Percentiles rank a stretch among this genome's conserved stretches.
Evolutionary conservation across 768 basidiomycete species (phyloP).

Genomic region (Mycena crocata): DNA sequence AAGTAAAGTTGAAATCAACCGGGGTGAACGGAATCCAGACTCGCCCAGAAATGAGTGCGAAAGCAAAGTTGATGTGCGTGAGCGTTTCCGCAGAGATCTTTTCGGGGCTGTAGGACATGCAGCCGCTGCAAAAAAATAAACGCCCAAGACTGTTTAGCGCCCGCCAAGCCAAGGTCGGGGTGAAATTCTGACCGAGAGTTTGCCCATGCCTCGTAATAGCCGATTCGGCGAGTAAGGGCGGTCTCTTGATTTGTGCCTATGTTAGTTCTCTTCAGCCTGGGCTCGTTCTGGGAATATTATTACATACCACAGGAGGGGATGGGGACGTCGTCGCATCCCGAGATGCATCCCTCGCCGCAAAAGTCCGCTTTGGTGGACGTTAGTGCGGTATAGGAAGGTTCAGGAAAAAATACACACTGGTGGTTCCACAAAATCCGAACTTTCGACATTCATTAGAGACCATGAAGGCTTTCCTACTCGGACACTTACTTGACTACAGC

Average conservation of each 20-base stretch:
- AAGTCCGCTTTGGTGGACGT: background rate
- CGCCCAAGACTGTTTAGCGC: background rate
- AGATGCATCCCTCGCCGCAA: constrained; percentile 9
- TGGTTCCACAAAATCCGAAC: constrained; percentile 26
- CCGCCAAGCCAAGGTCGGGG: background rate
- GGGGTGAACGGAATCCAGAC: background rate
- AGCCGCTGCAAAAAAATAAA: background rate
- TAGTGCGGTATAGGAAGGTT: background rate
- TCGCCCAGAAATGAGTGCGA: background rate
- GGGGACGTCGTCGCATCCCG: background rate
- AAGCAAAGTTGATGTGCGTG: constrained; percentile 5
- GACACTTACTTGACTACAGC: constrained; percentile 5
- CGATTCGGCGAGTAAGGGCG: constrained; percentile 4
- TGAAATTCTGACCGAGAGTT: background rate
- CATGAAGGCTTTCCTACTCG: no score
- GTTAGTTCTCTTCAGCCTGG: no score
- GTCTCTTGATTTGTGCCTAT: background rate
- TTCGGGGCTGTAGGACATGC: constrained; percentile 1
- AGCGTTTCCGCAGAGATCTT: constrained; percentile 8
- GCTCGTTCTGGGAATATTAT: background rate
- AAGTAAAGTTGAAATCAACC: no score
- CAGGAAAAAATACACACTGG: background rate
- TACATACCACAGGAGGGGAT: background rate
- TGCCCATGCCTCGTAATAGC: constrained; percentile 15
- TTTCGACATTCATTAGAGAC: background rate